Evolutionary conservation across 75 land plant species (phyloP), one percentile per base, ranked within the genome.

Genomic region (Pinus taeda): DNA sequence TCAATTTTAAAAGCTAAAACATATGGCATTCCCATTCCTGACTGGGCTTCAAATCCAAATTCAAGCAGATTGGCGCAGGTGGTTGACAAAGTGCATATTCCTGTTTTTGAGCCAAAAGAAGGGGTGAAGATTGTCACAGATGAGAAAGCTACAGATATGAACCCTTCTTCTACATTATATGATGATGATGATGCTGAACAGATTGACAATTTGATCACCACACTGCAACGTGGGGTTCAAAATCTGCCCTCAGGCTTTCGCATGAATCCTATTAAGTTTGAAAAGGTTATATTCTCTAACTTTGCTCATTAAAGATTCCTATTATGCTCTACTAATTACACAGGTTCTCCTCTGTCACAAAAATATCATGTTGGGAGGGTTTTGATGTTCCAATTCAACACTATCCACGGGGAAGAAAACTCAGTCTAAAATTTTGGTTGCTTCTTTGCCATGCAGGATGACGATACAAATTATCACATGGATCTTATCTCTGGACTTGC

Each of bases 391-490:
- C 33, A 33, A 33, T 6, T 42, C 45, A 42, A 6, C 6, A 42
- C 4, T 42, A 42, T 42, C 45, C 45, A 42, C 5, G 45, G 45
- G 45, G 5, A 42, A 4, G 45, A 42, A 42, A 42, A 42, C 45
- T 42, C 0, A 3, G 45, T 42, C 45, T 42, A 6, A 42, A 33
- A 33, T 2, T 6, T 42, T 42, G 4, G 6, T 42, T 42, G 45
- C 45, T 42, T 42, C 6, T 0, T 42, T 42, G 45, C 45, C 2
- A 42, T 42, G 64, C 90, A 93, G 96, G 96, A 95, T 78, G 93
- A 93, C 73, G 96, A 93, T 59, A 89, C 92, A 36, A 95, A 95
- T 71, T 93, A 80, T 69, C 98, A 95, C 61, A 93, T 95, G 93
- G 74, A 95, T 74, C 72, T 93, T 59, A 95, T 95, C 4, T 90